Conservation (phyloP, 805 yeast species). For the Pichia rugopelliculosa region DNA sequence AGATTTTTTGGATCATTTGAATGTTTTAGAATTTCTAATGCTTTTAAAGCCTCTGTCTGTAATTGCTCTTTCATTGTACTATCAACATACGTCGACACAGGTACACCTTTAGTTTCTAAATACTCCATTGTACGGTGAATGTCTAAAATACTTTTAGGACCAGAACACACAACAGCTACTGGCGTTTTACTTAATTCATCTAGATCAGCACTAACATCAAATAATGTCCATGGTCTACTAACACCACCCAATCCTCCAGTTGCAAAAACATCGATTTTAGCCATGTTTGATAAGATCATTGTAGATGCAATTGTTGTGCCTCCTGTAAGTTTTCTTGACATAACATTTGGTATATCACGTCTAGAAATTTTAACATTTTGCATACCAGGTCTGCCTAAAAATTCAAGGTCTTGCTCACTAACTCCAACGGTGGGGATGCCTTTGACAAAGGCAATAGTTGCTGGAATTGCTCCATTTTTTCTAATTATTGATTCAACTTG, state of each 20-base stretch:
- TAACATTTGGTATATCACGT: slow-evolving; percentile 67
- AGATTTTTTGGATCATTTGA: not conserved
- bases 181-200: slow-evolving; percentile 80
- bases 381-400: slow-evolving; percentile 35
- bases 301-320: slow-evolving; percentile 91
- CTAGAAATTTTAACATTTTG: slow-evolving; percentile 60
- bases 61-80: slow-evolving; percentile 10
- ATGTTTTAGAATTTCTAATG: slow-evolving; percentile 11
- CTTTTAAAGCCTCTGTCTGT: slow-evolving; percentile 37
- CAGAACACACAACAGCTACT: slow-evolving; percentile 86
- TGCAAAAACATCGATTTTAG: slow-evolving; percentile 80
- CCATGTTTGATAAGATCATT: slow-evolving; percentile 68
- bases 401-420: slow-evolving; percentile 36
- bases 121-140: slow-evolving; percentile 76
- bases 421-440: slow-evolving; percentile 74
- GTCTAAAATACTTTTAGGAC: slow-evolving; percentile 82
- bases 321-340: slow-evolving; percentile 59
- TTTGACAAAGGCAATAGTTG: slow-evolving; percentile 70
- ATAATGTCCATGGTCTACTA: slow-evolving; percentile 64
- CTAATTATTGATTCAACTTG: slow-evolving; percentile 59
- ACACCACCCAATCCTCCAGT: slow-evolving; percentile 95
- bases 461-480: slow-evolving; percentile 64
- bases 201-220: slow-evolving; percentile 83
- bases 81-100: slow-evolving; percentile 53
- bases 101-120: slow-evolving; percentile 86